These are phyloP conservation scores for Mucor ambiguus DNA, from an alignment of 371 early-diverging fungal species.

Conservation along the genomic window DNA sequence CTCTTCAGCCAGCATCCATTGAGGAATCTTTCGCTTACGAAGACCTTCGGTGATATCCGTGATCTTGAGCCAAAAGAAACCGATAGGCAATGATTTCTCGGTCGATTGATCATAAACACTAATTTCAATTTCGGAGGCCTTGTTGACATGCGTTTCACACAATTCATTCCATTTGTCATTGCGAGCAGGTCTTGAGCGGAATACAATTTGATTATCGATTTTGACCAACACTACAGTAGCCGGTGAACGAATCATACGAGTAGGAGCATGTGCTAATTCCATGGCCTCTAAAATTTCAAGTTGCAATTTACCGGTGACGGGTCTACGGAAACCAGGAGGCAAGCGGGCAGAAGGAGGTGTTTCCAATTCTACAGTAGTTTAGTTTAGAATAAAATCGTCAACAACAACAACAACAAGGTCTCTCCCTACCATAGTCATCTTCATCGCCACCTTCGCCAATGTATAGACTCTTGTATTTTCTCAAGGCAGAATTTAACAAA, in stretches of 20 bases:
- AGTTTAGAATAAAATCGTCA: not conserved
- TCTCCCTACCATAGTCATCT: slow-evolving; percentile 59
- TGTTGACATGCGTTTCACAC: slow-evolving; percentile 82
- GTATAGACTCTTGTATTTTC: slow-evolving; percentile 84
- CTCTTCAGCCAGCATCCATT: slow-evolving; percentile 38
- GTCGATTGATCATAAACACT: slow-evolving; percentile 74
- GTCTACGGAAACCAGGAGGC: slow-evolving; percentile 71
- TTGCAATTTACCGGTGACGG: slow-evolving; percentile 74
- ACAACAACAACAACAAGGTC: not conserved
- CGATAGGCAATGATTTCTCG: slow-evolving; percentile 67
- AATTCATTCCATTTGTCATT: slow-evolving; percentile 77
- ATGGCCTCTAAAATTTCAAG: slow-evolving; percentile 67
- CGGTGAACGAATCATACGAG: slow-evolving; percentile 56
- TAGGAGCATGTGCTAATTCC: slow-evolving; percentile 70
- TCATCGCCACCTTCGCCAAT: slow-evolving; percentile 77
- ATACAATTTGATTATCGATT: slow-evolving; percentile 80
- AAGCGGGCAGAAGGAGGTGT: slow-evolving; percentile 47
- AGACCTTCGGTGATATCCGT: slow-evolving; percentile 79
- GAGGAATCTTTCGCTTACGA: slow-evolving; percentile 62
- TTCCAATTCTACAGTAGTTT: slow-evolving; percentile 31
- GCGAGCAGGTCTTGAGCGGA: slow-evolving; percentile 66
- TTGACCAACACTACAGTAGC: slow-evolving; percentile 78
- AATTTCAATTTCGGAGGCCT: slow-evolving; percentile 92
- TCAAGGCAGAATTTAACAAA: slow-evolving; percentile 77
- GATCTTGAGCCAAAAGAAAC: slow-evolving; percentile 83